These are phyloP conservation scores for Quercus variabilis DNA, from an alignment of 306 rosid species.

Conservation along the genomic window DNA sequence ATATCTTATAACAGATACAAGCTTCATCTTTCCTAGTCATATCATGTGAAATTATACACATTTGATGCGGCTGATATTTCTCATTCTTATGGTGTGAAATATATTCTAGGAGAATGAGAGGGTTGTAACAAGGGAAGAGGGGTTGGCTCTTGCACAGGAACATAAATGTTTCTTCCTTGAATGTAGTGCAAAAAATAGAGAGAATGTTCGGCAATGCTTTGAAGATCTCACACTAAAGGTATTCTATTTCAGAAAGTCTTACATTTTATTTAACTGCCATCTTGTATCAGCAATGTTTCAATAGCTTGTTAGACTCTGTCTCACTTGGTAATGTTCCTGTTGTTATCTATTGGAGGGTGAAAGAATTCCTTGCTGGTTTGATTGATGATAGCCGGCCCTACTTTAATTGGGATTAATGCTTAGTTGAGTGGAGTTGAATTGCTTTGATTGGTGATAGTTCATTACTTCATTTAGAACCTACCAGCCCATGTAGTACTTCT, in stretches of 20 bases:
- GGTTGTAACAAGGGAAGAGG: conserved; percentile 78
- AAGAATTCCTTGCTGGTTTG: neutral
- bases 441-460: neutral
- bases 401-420: neutral
- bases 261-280: neutral
- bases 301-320: neutral
- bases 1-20: neutral
- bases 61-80: neutral
- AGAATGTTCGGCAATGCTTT: conserved; percentile 82
- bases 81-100: neutral
- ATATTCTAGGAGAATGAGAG: conserved; percentile 63
- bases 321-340: neutral
- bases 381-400: neutral
- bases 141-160: conserved; percentile 73
- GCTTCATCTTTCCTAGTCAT: neutral
- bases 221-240: conserved; percentile 70
- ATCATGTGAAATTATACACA: neutral
- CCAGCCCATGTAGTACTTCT: neutral
- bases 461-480: neutral
- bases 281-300: neutral
- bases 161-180: conserved; percentile 70
- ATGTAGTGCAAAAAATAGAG: conserved; percentile 78
- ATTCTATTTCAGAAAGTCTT: conserved; percentile 1
- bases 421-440: neutral
- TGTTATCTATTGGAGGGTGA: neutral